A percentile compares a stretch with the other conserved stretches of the same genome.
These are phyloP conservation scores for Aureobasidium subglaciale DNA, from an alignment of 2,329 filamentous ascomycete species.

Conservation along the genomic window DNA sequence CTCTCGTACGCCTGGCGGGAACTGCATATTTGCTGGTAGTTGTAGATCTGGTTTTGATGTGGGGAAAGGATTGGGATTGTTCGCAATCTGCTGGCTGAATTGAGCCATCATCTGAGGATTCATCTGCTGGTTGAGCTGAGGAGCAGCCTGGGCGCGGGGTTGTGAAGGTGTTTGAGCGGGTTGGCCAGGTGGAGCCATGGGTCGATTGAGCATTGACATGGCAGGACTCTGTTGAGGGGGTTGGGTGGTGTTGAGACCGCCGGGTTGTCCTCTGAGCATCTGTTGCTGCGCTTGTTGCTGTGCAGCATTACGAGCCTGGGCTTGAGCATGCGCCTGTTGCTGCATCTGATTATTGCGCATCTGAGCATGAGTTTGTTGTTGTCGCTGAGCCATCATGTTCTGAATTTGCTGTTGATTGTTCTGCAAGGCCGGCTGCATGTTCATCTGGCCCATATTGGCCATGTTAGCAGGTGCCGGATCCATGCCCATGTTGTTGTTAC, in stretches of 20 bases:
- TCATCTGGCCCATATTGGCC: constrained; percentile 18
- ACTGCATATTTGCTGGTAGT: constrained; percentile 1
- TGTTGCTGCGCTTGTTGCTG: constrained; percentile 39
- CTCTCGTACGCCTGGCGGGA: constrained; percentile 14
- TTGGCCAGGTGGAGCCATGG: constrained; percentile 41
- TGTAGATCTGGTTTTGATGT: constrained; percentile 6
- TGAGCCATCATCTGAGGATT: constrained; percentile 18
- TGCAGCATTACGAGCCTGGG: constrained; percentile 28
- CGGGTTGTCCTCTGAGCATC: constrained; percentile 40
- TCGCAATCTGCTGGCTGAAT: constrained; percentile 12
- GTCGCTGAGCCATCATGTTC: constrained; percentile 25
- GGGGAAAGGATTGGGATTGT: constrained; percentile 11
- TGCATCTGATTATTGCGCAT: constrained; percentile 28
- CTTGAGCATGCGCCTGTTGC: constrained; percentile 31
- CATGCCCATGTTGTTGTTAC: constrained; percentile 37
- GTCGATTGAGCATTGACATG: constrained; percentile 44
- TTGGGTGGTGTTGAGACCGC: constrained; percentile 37
- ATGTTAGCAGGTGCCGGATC: constrained; percentile 19
- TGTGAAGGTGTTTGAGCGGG: constrained; percentile 29
- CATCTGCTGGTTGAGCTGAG: constrained; percentile 20
- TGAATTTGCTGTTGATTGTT: constrained; percentile 28
- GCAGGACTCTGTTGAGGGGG: constrained; percentile 37
- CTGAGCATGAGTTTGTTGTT: constrained; percentile 26
- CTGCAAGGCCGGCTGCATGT: constrained; percentile 36
- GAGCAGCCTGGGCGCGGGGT: constrained; percentile 19